Evolutionary conservation across 371 early-diverging fungal species (phyloP), one percentile per base, ranked within the genome.

Genomic region (Mucor saturninus): DNA sequence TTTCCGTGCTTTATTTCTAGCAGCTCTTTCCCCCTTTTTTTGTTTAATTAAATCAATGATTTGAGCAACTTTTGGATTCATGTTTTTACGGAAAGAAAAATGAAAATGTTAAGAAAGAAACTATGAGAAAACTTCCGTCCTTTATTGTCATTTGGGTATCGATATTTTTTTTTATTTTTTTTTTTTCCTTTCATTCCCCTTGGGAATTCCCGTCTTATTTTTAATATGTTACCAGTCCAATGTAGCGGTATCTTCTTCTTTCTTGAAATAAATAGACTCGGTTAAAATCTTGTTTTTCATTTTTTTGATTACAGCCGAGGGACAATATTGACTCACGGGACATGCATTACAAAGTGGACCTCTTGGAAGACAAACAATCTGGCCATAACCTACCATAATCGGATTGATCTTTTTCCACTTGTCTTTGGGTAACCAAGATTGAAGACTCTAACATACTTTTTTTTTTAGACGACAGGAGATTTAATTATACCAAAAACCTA

Each of bases 381-480:
- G 99, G 4, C 99, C 99, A 75, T 93, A 94, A 0, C 99, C 99
- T 14, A 99, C 99, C 14, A 99, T 68, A 38, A 97, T 68, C 9
- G 87, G 87, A 72, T 99, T 99, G 70, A 99, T 88, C 48, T 89
- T 87, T 43, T 77, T 77, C 99, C 98, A 99, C 58, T 90, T 87
- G 50, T 89, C 86, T 57, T 84, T 75, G 4, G 97, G 97, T 43
- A 98, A 74, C 95, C 95, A 95, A 8, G 82, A 77, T 74, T 97
- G 88, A 32, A 98, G 77, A 38, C 84, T 79, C 86, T 89, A 45
- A 35, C 31, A 51, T 5, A 31, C 52, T 4, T 21, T 21, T 21
- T 21, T 21, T 21, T 26, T 13, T 21, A 46, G 21, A 21, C 8
- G 26, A 21, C 8, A 46, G 21, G 3, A 46, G n/a, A 46, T 5